phyloP scores from a whole-genome alignment of 177 flowering plant species.

The Vitis hybrid region DNA sequence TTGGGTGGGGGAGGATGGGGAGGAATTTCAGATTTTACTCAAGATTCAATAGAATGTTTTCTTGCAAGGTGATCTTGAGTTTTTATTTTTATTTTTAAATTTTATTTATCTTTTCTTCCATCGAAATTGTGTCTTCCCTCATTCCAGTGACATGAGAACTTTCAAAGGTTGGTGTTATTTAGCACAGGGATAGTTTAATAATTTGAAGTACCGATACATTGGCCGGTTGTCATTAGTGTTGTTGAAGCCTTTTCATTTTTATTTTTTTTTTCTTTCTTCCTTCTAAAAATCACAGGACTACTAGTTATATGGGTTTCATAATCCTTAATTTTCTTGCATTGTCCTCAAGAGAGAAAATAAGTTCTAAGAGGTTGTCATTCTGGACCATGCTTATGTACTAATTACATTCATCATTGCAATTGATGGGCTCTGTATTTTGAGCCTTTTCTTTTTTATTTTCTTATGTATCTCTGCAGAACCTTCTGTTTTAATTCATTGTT shows the following conservation, averaged over 20 bases:
- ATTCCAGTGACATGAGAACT: constrained; percentile 31
- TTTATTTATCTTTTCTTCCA: constrained; percentile 27
- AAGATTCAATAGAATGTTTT: constrained; percentile 46
- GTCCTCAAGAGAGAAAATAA: constrained; percentile 32
- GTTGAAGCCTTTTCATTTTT: constrained; percentile 11
- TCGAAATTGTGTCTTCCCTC: constrained; percentile 40
- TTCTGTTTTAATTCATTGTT: not conserved
- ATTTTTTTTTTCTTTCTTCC: not conserved
- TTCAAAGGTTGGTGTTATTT: constrained; percentile 32
- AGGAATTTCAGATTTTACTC: constrained; percentile 40
- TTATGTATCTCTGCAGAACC: not conserved
- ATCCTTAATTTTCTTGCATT: constrained; percentile 24
- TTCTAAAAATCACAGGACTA: constrained; percentile 20
- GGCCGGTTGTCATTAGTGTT: constrained; percentile 29
- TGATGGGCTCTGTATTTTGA: constrained; percentile 15
- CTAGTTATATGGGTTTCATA: constrained; percentile 23
- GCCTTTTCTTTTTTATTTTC: constrained; percentile 1
- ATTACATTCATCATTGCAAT: constrained; percentile 26
- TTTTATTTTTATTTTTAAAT: constrained; percentile 16
- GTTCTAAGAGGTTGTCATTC: constrained; percentile 18
- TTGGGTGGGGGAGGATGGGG: constrained; percentile 21
- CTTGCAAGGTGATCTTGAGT: constrained; percentile 34
- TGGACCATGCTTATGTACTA: constrained; percentile 29
- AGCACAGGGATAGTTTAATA: constrained; percentile 33
- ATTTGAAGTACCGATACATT: constrained; percentile 27